Evolutionary conservation across 306 rosid genomes (phyloP).

Genomic region (Lathyrus aphaca): DNA sequence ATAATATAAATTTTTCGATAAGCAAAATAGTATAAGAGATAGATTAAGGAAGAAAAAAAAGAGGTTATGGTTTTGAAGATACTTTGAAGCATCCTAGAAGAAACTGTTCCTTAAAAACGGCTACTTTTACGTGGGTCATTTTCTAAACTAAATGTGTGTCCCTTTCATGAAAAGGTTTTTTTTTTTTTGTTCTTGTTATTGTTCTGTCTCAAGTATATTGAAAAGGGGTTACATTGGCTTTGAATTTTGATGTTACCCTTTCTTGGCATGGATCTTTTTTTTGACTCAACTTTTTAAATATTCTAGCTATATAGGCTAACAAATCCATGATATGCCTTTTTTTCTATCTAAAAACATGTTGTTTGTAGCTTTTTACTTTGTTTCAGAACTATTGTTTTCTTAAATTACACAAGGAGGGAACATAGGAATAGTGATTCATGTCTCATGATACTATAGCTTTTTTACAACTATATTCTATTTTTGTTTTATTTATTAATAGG

Average conservation of each 20-base stretch:
- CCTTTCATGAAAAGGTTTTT: slow-evolving; percentile 53
- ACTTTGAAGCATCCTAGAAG: slow-evolving; percentile 50
- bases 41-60: no score
- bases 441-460: slow-evolving; percentile 16
- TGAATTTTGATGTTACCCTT: slow-evolving; percentile 60
- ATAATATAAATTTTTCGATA: no score
- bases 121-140: slow-evolving; percentile 55
- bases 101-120: slow-evolving; percentile 49
- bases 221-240: slow-evolving; percentile 54
- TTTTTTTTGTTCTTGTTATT: slow-evolving; percentile 36
- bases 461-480: slow-evolving; percentile 17
- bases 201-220: slow-evolving; percentile 49
- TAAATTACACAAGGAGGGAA: slow-evolving; percentile 42
- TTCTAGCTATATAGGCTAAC: slow-evolving; percentile 40
- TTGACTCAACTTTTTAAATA: slow-evolving; percentile 59
- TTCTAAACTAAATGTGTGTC: slow-evolving; percentile 53
- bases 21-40: no score
- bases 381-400: slow-evolving; percentile 33
- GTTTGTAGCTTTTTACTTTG: slow-evolving; percentile 33
- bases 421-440: slow-evolving; percentile 35
- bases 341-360: slow-evolving; percentile 37
- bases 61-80: not conserved
- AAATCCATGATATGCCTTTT: slow-evolving; percentile 50
- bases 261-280: slow-evolving; percentile 70
- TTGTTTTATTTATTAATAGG: not conserved